Evolutionary conservation across 2,329 filamentous ascomycete species (phyloP), one percentile per base, ranked within the genome.

Genomic region (Didymella lethalis): DNA sequence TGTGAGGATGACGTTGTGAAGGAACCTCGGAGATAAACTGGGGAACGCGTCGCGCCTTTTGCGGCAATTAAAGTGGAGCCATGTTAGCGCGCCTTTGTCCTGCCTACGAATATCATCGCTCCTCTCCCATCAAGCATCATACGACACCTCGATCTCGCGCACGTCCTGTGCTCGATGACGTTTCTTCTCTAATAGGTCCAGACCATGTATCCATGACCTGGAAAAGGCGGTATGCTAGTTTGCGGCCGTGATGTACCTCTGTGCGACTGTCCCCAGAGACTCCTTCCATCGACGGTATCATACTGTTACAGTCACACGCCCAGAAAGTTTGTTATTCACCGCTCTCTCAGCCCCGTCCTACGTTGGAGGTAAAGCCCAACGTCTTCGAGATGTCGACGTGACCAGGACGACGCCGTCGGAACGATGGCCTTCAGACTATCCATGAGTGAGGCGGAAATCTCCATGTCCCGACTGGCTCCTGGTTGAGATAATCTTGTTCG

Each of bases 31-130:
- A 23, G 38, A 41, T 41, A 25, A 41, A 41, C 38, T 44, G 41
- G 41, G 10, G 25, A 44, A 32, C 43, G 63, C 60, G 63, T 64
- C 48, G 28, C 43, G 48, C 41, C 29, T 34, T 31, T 23, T 20
- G 18, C n/a, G 45, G 25, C 41, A 16, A 20, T 28, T 12, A 36
- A 29, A 38, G 51, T 43, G 41, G 51, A 45, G 48, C 49, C 0
- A 6, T 7, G 31, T 23, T 31, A 34, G 18, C 29, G 29, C 18
- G 29, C 11, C 28, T 29, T 23, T 32, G 28, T 14, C 28, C n/a
- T 18, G 18, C 7, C 4, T n/a, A 14, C n/a, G 8, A 40, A 40
- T 18, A 40, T 11, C 7, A 40, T 8, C 16, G 16, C n/a, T 20
- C 43, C 12, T 44, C 23, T 14, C 29, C 31, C 29, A 46, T 23